Evolutionary conservation across 1,284 basidiomycete genomes (phyloP), one percentile per base, ranked within the genome.

Genomic region (Ustilago lituana): DNA sequence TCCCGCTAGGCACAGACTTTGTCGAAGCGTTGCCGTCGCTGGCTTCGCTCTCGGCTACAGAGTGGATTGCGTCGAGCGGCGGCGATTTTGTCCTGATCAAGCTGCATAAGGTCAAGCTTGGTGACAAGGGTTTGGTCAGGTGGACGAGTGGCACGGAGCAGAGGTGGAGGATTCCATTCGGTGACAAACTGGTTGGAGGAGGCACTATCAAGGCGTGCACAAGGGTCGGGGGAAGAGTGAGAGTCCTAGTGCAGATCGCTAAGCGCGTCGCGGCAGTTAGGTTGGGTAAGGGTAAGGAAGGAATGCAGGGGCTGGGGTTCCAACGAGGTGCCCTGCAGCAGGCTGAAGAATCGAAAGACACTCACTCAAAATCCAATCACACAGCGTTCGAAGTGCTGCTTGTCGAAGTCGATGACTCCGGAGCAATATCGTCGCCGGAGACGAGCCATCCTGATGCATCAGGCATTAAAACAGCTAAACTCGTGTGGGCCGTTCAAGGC

Each of bases 371-470:
- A 2, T 38, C 23, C n/a, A 46, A 52, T 33, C 15, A 48, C 11
- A 61, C 58, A 7, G 15, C 47, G 14, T 75, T 75, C 33, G 45
- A 73, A 14, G 51, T 75, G 24, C 57, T 27, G 8, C 53, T 65
- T 6, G 3, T 70, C 39, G 49, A 59, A 26, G 15, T 61, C 11
- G 41, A 50, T 19, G 43, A 33, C n/a, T 12, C 8, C 20, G 39
- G 12, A 4, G 12, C n/a, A 19, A 31, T 22, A 4, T 8, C 24
- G 29, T 14, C 32, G 14, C 15, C 19, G 12, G 12, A 26, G 23
- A 17, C 3, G 10, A 15, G 33, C 2, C 38, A 41, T 4, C n/a
- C 12, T 12, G 32, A 44, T 22, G 23, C 12, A 5, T 7, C 6
- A 6, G 12, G 7, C 7, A 29, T 29, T 12, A 35, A 22, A 19